phyloP scores from a whole-genome alignment of 2,329 filamentous ascomycete species.

The Rosellinia necatrix region DNA sequence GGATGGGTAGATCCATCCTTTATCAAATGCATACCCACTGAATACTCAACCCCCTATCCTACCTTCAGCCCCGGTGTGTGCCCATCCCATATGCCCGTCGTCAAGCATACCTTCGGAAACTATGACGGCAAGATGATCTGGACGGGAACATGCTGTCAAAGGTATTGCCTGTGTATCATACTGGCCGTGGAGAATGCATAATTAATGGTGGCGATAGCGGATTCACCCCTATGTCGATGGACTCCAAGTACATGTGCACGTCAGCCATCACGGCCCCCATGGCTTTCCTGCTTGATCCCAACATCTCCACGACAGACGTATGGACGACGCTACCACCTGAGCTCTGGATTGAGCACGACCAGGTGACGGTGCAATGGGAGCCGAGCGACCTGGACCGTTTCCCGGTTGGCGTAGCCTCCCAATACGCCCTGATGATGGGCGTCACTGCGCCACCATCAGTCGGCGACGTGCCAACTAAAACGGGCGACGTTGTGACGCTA shows the following conservation, averaged over 20 bases:
- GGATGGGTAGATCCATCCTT: constrained; percentile 41
- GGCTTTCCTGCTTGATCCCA: constrained; percentile 38
- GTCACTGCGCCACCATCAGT: constrained; percentile 18
- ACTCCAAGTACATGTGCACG: constrained; percentile 34
- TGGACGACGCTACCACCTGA: constrained; percentile 36
- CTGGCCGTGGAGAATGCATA: background rate
- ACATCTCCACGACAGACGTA: constrained; percentile 38
- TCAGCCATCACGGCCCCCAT: constrained; percentile 37
- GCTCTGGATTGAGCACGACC: constrained; percentile 38
- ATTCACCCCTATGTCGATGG: constrained; percentile 31
- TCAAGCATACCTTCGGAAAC: constrained; percentile 23
- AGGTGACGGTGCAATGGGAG: constrained; percentile 38
- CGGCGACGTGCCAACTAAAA: constrained; percentile 2
- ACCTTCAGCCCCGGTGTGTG: constrained; percentile 41
- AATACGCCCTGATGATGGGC: constrained; percentile 39
- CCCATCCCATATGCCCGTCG: constrained; percentile 36
- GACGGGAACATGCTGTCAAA: constrained; percentile 40
- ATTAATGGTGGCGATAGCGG: constrained; percentile 30
- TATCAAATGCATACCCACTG: constrained; percentile 35
- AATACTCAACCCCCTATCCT: constrained; percentile 34
- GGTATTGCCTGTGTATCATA: constrained; percentile 24
- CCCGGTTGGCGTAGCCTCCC: constrained; percentile 30
- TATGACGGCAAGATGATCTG: constrained; percentile 30
- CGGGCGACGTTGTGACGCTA: background rate
- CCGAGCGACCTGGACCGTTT: constrained; percentile 31